Conservation (phyloP, 1,284 basidiomycete species). For the Xerocomus minutiporus region DNA sequence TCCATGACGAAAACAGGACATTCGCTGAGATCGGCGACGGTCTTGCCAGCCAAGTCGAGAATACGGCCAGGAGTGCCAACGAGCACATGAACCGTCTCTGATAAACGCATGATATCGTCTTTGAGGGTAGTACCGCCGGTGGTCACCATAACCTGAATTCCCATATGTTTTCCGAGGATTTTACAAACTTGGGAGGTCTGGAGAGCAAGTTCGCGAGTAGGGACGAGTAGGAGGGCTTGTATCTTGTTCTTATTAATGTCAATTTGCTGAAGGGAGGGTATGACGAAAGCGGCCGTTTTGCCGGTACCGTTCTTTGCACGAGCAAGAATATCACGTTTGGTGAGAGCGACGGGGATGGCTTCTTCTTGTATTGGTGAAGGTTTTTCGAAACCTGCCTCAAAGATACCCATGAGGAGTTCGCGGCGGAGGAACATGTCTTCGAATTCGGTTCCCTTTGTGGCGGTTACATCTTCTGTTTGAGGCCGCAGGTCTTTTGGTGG, state of each 20-base stretch:
- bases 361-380: constrained; percentile 99
- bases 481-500: constrained; percentile 90
- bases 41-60: constrained; percentile 91
- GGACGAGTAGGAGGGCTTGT: constrained; percentile 91
- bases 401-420: constrained; percentile 88
- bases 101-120: constrained; percentile 93
- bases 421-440: constrained; percentile 81
- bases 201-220: constrained; percentile 90
- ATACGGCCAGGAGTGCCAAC: constrained; percentile 97
- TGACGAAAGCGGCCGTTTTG: constrained; percentile 98
- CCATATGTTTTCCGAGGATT: constrained; percentile 93
- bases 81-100: constrained; percentile 90
- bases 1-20: constrained; percentile 98
- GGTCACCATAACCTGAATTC: constrained; percentile 97
- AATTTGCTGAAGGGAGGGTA: constrained; percentile 92
- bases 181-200: constrained; percentile 99
- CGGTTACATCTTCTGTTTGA: constrained; percentile 92
- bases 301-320: constrained; percentile 90
- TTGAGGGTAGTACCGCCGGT: constrained; percentile 97
- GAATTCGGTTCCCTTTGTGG: constrained; percentile 88
- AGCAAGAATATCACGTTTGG: constrained; percentile 87
- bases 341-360: constrained; percentile 84
- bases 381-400: constrained; percentile 94
- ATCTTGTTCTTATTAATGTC: constrained; percentile 86
- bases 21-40: constrained; percentile 89